Evolutionary conservation across 2,329 filamentous ascomycete genomes (phyloP).

Genomic region (Cryoendolithus antarcticus): DNA sequence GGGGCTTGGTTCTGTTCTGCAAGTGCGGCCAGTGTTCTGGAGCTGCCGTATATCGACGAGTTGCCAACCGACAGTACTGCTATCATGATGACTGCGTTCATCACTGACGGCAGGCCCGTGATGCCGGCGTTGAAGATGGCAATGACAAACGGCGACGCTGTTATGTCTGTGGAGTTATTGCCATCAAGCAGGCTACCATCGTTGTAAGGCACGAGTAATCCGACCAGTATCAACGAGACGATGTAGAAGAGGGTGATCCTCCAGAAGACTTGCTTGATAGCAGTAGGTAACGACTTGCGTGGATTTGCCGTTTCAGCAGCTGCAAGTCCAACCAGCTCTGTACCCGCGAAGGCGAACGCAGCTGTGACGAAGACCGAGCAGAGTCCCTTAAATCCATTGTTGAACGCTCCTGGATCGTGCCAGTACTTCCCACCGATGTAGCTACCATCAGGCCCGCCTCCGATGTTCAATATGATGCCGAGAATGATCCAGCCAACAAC

Average conservation of each 20-base stretch:
- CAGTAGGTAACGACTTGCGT: slow-evolving; percentile 29
- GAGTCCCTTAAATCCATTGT: slow-evolving; percentile 52
- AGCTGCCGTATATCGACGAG: slow-evolving; percentile 47
- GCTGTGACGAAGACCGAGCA: slow-evolving; percentile 53
- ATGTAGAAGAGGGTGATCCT: slow-evolving; percentile 24
- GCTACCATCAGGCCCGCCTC: slow-evolving; percentile 42
- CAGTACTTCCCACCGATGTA: slow-evolving; percentile 49
- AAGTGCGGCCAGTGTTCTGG: slow-evolving; percentile 76
- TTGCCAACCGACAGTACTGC: slow-evolving; percentile 49
- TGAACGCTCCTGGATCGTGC: slow-evolving; percentile 26
- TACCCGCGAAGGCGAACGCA: slow-evolving; percentile 51
- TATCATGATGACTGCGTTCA: slow-evolving; percentile 55
- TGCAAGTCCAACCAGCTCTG: slow-evolving; percentile 49
- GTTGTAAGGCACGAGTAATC: slow-evolving; percentile 20
- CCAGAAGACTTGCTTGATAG: slow-evolving; percentile 26
- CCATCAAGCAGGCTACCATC: slow-evolving; percentile 15
- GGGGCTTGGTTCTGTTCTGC: slow-evolving; percentile 56
- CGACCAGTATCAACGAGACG: slow-evolving; percentile 21
- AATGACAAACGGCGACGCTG: slow-evolving; percentile 53
- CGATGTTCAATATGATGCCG: slow-evolving; percentile 47
- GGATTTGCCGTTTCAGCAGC: slow-evolving; percentile 43
- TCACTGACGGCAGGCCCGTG: slow-evolving; percentile 46
- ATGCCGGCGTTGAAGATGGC: slow-evolving; percentile 51
- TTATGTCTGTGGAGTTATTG: slow-evolving; percentile 23
- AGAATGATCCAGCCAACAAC: slow-evolving; percentile 53